Evolutionary conservation across 371 early-diverging fungal species (phyloP).

Genomic region (Coemansia linderi): DNA sequence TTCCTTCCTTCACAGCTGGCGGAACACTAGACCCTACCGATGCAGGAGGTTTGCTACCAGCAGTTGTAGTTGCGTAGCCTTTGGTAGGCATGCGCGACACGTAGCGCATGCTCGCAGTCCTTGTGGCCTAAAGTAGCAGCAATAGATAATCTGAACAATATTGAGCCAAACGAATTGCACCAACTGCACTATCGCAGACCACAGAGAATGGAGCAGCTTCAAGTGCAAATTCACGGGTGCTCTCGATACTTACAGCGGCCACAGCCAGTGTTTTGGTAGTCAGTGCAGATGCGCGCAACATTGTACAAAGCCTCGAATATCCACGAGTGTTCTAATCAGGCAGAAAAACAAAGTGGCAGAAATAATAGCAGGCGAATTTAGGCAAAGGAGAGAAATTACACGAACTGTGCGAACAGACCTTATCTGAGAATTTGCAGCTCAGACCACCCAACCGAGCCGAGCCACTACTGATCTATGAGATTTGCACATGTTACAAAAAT

Average conservation of each 20-base stretch:
- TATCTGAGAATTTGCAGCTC: background rate
- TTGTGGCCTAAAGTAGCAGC: slow-evolving; percentile 8
- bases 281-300: slow-evolving; percentile 24
- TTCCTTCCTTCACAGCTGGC: slow-evolving; percentile 16
- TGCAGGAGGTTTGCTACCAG: background rate
- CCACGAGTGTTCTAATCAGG: background rate
- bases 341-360: background rate
- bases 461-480: background rate
- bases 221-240: background rate
- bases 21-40: slow-evolving; percentile 3
- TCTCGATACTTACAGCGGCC: slow-evolving; percentile 13
- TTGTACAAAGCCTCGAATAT: slow-evolving; percentile 2
- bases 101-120: slow-evolving; percentile 4
- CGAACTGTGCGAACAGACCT: background rate
- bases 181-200: background rate
- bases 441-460: background rate
- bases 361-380: background rate
- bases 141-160: background rate
- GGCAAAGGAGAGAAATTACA: background rate
- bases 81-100: slow-evolving; percentile 1
- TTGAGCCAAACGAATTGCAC: background rate
- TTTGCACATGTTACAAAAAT: background rate
- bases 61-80: slow-evolving; percentile 26
- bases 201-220: too few relatives aligned
- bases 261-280: slow-evolving; percentile 1